These are phyloP conservation scores for Mucor mucedo DNA, from an alignment of 371 early-diverging fungal species.

Conservation along the genomic window DNA sequence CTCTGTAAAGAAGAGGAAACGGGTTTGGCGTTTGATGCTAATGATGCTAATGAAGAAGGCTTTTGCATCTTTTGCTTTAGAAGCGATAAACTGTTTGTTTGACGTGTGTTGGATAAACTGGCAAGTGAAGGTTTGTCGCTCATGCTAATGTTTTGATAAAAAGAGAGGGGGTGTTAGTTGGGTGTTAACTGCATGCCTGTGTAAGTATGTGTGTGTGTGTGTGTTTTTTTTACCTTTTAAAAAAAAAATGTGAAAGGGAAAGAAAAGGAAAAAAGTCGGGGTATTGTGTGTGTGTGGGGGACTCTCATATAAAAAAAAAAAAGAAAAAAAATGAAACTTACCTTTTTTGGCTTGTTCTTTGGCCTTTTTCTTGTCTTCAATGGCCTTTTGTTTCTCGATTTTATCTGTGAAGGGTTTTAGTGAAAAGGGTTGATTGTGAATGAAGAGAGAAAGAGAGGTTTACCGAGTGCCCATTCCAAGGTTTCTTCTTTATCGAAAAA, in stretches of 20 bases:
- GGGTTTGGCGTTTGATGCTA: conserved; percentile 6
- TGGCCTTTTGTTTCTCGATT: conserved; percentile 36
- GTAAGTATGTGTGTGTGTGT: conserved; percentile 3
- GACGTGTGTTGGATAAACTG: conserved; percentile 21
- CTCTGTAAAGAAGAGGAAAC: conserved; percentile 31
- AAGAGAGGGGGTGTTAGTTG: neutral
- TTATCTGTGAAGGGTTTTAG: conserved; percentile 31
- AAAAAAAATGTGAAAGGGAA: neutral
- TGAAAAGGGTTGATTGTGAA: neutral
- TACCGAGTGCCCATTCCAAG: conserved; percentile 65
- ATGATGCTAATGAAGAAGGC: conserved; percentile 13
- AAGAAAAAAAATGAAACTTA: conserved; percentile 2
- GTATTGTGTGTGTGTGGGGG: neutral
- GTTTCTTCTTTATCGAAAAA: conserved; percentile 66
- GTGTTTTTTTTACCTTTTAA: neutral
- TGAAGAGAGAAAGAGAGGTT: conserved; percentile 10
- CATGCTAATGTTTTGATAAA: neutral
- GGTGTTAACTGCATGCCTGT: too few species aligned
- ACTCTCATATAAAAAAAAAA: neutral
- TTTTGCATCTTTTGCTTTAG: conserved; percentile 32
- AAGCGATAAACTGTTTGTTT: conserved; percentile 17
- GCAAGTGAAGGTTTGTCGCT: conserved; percentile 20
- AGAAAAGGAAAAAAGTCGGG: conserved; percentile 6
- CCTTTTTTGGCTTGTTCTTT: conserved; percentile 38
- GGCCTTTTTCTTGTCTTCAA: conserved; percentile 51